Conservation (phyloP, 2,329 filamentous ascomycete genomes). For the Whalleya microplaca region DNA sequence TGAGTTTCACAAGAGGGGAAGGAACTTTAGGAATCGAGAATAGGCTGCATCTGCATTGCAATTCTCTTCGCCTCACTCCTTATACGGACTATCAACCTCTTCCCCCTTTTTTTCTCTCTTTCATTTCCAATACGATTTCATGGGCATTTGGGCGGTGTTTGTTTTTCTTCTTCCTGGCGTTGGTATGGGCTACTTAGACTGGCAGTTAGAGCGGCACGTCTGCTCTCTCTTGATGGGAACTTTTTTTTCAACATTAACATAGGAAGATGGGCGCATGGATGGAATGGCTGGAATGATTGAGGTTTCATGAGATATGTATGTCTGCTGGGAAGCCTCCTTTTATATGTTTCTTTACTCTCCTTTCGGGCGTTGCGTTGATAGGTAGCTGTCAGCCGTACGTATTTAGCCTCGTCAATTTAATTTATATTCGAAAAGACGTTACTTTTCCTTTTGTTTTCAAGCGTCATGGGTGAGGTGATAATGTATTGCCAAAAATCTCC, state of each 20-base stretch:
- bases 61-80: conserved; percentile 21
- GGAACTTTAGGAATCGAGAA: neutral
- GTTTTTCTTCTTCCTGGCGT: conserved; percentile 19
- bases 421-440: conserved; percentile 9
- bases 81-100: conserved; percentile 1
- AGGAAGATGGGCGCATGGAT: conserved; percentile 16
- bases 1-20: neutral
- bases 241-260: conserved; percentile 10
- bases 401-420: conserved; percentile 26
- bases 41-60: conserved; percentile 2
- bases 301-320: conserved; percentile 23
- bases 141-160: conserved; percentile 26
- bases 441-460: too few relatives aligned
- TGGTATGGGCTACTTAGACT: conserved; percentile 19
- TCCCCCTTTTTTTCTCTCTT: conserved; percentile 2
- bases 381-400: conserved; percentile 15
- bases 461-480: too few relatives aligned
- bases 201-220: conserved; percentile 17
- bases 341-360: conserved; percentile 21
- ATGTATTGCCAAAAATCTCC: too few relatives aligned
- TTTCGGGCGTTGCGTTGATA: conserved; percentile 21
- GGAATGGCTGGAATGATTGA: conserved; percentile 1
- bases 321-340: conserved; percentile 9
- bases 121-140: neutral
- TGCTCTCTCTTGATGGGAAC: conserved; percentile 9